Base-by-base conservation (phyloP, 257 asterid species). In the Schizonepeta tenuifolia region DNA sequence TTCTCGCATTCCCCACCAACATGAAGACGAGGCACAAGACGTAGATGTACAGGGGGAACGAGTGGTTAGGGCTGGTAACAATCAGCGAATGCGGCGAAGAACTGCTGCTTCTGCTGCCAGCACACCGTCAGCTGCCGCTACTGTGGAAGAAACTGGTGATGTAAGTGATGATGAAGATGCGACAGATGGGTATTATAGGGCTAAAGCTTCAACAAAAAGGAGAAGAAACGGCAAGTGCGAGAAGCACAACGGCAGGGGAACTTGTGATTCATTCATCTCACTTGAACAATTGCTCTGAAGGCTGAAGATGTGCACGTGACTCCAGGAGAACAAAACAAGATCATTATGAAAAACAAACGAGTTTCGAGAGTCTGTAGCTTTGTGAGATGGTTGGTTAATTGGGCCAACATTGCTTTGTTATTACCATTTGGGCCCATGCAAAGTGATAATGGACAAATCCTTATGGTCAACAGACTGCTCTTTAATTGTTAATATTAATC, bases 191-290 rank as follows among this genome's bases (percentile, higher is more conserved):
- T 77, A 83, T n/a, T n/a, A n/a, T 66, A 56, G 85, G 77, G 87
- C 90, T 51, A 90, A 80, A 81, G 88, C 79, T 38, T 85, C 90
- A 24, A 92, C 73, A 86, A 95, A 88, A 92, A 76, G 87, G 98
- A 90, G 78, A 95, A 83, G 92, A 95, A 79, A 82, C 81, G 95
- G 15, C 98, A 92, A 75, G 99, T 92, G 83, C 86, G 96, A 57
- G 99, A 90, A 67, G 96, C 96, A 51, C 98, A 90, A 66, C 86
- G 98, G 60, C 98, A 6, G 18, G 31, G 43, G 18, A 22, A 17
- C 43, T 58, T 57, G 7, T 68, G 28, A 55, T 24, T 46, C 72
- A 74, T 68, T 35, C 68, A 40, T n/a, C 59, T 83, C 78, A 78
- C 63, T 67, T 49, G 70, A 40, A 43, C 47, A 35, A 70, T 73